Percentiles rank a stretch among this genome's conserved stretches.
Conservation (phyloP, 176 grass and related monocot genomes). For the Oryza brachyantha region DNA sequence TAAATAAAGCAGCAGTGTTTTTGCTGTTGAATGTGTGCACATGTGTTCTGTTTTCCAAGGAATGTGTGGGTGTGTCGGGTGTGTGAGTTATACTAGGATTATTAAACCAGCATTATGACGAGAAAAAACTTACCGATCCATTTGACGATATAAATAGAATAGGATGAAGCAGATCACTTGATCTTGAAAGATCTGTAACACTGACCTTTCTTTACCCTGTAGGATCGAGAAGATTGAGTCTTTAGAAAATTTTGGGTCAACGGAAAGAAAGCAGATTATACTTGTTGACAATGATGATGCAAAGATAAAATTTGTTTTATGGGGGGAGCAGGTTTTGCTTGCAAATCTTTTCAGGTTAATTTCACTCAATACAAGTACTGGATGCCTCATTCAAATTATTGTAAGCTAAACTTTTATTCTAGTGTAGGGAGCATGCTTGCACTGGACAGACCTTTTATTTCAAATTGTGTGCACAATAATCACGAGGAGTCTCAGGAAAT, state of each 20-base stretch:
- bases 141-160: neutral
- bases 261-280: slow-evolving; percentile 65
- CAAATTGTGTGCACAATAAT: slow-evolving; percentile 42
- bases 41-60: too few species aligned
- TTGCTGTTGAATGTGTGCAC: neutral
- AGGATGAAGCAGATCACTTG: neutral
- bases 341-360: slow-evolving; percentile 91
- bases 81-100: neutral
- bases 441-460: slow-evolving; percentile 81
- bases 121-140: neutral
- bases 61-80: too few species aligned
- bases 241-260: slow-evolving; percentile 60
- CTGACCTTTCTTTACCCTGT: slow-evolving; percentile 24
- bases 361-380: slow-evolving; percentile 24
- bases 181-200: slow-evolving; percentile 18
- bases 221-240: slow-evolving; percentile 81
- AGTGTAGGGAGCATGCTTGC: slow-evolving; percentile 97
- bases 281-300: slow-evolving; percentile 72
- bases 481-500: slow-evolving; percentile 57
- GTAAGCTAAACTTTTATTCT: slow-evolving; percentile 40
- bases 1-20: too few species aligned
- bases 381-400: slow-evolving; percentile 10
- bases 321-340: slow-evolving; percentile 92
- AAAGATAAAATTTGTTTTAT: slow-evolving; percentile 87
- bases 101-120: neutral